Conservation (phyloP, 495 filamentous ascomycete genomes). For the Usnea hakonensis region DNA sequence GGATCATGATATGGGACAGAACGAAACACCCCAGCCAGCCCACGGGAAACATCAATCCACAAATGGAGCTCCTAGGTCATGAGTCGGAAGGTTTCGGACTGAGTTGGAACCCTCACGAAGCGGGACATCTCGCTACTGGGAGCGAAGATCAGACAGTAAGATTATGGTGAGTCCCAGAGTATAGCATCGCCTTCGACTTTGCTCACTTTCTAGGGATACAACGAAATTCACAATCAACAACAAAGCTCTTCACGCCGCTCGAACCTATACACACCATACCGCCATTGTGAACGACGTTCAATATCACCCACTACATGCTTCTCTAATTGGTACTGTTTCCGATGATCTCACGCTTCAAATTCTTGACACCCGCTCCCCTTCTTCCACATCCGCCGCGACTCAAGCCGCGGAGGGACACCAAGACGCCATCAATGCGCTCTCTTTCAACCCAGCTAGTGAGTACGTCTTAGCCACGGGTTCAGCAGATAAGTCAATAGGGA, state of each 20-base stretch:
- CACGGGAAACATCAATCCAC: conserved; percentile 62
- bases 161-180: conserved; percentile 56
- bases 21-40: conserved; percentile 80
- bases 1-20: conserved; percentile 86
- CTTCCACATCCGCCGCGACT: conserved; percentile 55
- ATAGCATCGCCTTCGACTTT: background rate
- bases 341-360: conserved; percentile 93
- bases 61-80: conserved; percentile 82
- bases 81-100: conserved; percentile 89
- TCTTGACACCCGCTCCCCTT: conserved; percentile 65
- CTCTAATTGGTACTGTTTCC: conserved; percentile 84
- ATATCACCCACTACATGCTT: conserved; percentile 74
- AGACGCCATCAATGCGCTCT: conserved; percentile 88
- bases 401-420: conserved; percentile 60
- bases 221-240: conserved; percentile 60
- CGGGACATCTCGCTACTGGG: conserved; percentile 78
- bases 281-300: conserved; percentile 96
- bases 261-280: conserved; percentile 78
- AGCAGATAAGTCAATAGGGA: conserved; percentile 84
- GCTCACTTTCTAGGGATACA: conserved; percentile 56
- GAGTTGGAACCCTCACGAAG: conserved; percentile 79
- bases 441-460: conserved; percentile 86
- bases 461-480: conserved; percentile 85
- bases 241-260: conserved; percentile 59
- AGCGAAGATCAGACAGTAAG: conserved; percentile 85